phyloP scores from a whole-genome alignment of 805 yeast species.

The Yarrowia phangngaensis region DNA sequence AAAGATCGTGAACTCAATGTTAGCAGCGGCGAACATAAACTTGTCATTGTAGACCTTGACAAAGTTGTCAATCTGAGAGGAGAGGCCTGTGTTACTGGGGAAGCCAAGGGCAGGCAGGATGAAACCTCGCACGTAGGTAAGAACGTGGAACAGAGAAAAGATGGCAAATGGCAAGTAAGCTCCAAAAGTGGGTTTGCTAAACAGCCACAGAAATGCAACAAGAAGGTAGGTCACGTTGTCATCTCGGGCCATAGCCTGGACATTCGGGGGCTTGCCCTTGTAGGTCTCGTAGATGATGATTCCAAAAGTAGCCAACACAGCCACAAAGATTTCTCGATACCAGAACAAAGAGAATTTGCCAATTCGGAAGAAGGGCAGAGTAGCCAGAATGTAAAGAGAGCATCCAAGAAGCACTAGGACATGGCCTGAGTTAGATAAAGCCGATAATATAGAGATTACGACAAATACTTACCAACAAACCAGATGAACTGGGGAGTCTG shows the following conservation, averaged over 20 bases:
- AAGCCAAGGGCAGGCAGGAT: constrained; percentile 60
- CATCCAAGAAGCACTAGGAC: constrained; percentile 45
- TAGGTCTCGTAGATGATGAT: constrained; percentile 65
- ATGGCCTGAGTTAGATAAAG: constrained; percentile 46
- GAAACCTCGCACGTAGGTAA: constrained; percentile 62
- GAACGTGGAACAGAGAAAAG: constrained; percentile 77
- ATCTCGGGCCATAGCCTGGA: constrained; percentile 46
- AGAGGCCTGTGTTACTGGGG: constrained; percentile 35
- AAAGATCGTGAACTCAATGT: constrained; percentile 49
- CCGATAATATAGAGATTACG: neutral
- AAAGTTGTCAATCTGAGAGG: constrained; percentile 43
- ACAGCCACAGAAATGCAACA: constrained; percentile 52
- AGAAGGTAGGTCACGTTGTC: constrained; percentile 72
- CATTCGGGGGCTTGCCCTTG: constrained; percentile 33
- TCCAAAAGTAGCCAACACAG: constrained; percentile 70
- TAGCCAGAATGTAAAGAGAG: constrained; percentile 42
- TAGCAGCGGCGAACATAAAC: constrained; percentile 58
- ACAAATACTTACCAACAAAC: constrained; percentile 47
- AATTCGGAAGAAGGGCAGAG: constrained; percentile 32
- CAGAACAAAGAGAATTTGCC: constrained; percentile 43
- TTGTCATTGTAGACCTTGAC: constrained; percentile 55
- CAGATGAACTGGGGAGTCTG: constrained; percentile 67
- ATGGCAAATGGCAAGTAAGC: constrained; percentile 70
- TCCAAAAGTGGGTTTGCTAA: constrained; percentile 57
- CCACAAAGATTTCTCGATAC: constrained; percentile 59